These are phyloP conservation scores for Zancudomyces culisetae DNA, from an alignment of 371 early-diverging fungal genomes.

Conservation along the genomic window DNA sequence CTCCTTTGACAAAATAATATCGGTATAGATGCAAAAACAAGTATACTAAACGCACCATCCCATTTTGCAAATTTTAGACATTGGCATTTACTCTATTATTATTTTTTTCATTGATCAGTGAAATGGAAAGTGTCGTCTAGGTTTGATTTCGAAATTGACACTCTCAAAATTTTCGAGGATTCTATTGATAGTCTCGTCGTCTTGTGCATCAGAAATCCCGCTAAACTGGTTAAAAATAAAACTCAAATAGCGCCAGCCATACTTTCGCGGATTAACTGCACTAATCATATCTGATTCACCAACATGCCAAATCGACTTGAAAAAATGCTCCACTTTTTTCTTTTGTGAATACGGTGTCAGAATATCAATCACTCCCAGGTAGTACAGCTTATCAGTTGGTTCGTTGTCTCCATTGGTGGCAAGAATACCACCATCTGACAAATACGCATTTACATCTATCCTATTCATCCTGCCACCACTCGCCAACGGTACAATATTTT, in stretches of 20 bases:
- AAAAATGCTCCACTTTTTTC: slow-evolving; percentile 70
- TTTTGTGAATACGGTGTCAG: slow-evolving; percentile 71
- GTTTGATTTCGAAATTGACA: background rate
- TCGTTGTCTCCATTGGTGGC: slow-evolving; percentile 51
- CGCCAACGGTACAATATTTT: too few species aligned
- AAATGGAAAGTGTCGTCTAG: too few species aligned
- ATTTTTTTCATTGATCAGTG: too few species aligned
- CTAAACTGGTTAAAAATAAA: slow-evolving; percentile 44
- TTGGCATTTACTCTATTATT: too few species aligned
- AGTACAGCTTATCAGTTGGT: slow-evolving; percentile 54
- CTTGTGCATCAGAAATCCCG: background rate
- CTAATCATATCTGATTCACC: slow-evolving; percentile 54
- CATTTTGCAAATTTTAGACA: too few species aligned
- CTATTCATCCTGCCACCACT: too few species aligned
- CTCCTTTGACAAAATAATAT: too few species aligned
- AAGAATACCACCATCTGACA: slow-evolving; percentile 56
- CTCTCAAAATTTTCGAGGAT: background rate
- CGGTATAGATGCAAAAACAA: too few species aligned
- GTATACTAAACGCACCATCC: too few species aligned
- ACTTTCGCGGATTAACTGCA: slow-evolving; percentile 64
- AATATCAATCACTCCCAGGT: slow-evolving; percentile 88
- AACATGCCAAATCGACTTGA: slow-evolving; percentile 61
- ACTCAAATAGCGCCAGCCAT: slow-evolving; percentile 63
- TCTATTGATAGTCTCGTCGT: background rate
- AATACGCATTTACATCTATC: background rate